Percentiles rank a stretch among this genome's conserved stretches.
Evolutionary conservation across 306 rosid genomes (phyloP).

Genomic region (Arachis hypogaea): DNA sequence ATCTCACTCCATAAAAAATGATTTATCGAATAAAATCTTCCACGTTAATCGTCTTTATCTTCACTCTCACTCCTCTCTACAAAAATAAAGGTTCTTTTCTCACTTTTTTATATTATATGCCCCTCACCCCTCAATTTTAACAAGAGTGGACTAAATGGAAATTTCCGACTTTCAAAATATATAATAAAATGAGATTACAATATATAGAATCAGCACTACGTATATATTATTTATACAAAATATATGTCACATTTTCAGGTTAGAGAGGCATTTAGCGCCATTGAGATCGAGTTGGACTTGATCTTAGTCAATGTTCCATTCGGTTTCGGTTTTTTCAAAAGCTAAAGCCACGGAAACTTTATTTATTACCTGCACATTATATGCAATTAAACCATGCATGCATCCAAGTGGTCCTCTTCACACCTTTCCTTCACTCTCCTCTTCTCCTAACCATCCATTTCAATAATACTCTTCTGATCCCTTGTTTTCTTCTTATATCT

Average conservation of each 20-base stretch:
- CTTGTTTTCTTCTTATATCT: background rate
- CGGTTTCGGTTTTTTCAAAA: conserved; percentile 15
- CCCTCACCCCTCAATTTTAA: background rate
- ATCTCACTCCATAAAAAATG: background rate
- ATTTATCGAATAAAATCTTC: background rate
- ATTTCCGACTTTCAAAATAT: background rate
- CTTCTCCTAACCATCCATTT: conserved; percentile 38
- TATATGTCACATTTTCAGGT: background rate
- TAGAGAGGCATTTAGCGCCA: conserved; percentile 17
- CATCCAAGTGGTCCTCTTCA: background rate
- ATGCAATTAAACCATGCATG: background rate
- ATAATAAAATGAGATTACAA: too few species aligned
- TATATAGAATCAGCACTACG: too few species aligned
- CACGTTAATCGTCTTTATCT: conserved; percentile 16
- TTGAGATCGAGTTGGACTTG: conserved; percentile 13
- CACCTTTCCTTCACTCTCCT: conserved; percentile 23
- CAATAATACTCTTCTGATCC: background rate
- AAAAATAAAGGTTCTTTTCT: background rate
- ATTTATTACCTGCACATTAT: background rate
- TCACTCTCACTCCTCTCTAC: background rate
- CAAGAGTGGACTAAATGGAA: background rate
- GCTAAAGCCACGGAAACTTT: background rate
- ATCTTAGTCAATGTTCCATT: conserved; percentile 33
- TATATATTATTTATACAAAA: too few species aligned
- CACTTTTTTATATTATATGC: background rate